These are phyloP conservation scores for Penicillium chermesinum DNA, from an alignment of 495 filamentous ascomycete genomes.

Conservation along the genomic window DNA sequence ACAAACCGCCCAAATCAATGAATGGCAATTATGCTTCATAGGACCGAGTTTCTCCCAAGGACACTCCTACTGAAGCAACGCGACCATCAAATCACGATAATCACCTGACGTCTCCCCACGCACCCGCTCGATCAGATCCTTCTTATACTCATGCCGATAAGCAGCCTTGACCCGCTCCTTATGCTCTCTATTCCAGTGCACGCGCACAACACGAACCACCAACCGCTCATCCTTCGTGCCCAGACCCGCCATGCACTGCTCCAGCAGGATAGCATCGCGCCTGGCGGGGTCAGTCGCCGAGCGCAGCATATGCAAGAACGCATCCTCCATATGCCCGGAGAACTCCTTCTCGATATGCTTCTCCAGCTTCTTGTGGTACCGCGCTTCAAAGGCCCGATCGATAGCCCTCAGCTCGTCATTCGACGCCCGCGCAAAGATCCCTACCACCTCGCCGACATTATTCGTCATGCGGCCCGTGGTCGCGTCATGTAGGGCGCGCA, in stretches of 20 bases:
- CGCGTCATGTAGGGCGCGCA: slow-evolving; percentile 64
- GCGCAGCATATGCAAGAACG: slow-evolving; percentile 72
- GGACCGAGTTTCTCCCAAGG: too few relatives aligned
- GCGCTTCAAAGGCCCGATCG: slow-evolving; percentile 59
- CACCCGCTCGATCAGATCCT: slow-evolving; percentile 59
- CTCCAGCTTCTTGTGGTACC: slow-evolving; percentile 61
- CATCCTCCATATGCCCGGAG: slow-evolving; percentile 86
- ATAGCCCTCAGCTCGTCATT: slow-evolving; percentile 81
- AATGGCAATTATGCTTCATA: too few relatives aligned
- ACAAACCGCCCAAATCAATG: background rate
- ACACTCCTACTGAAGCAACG: slow-evolving; percentile 36
- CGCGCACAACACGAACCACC: slow-evolving; percentile 64
- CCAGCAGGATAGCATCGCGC: slow-evolving; percentile 73
- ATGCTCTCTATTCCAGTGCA: slow-evolving; percentile 73
- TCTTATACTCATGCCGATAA: slow-evolving; percentile 60
- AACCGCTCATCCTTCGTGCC: slow-evolving; percentile 83
- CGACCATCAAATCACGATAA: slow-evolving; percentile 58
- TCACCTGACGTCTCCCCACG: slow-evolving; percentile 82
- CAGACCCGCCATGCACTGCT: slow-evolving; percentile 78
- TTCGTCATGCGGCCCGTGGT: slow-evolving; percentile 51
- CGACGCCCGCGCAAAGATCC: slow-evolving; percentile 65
- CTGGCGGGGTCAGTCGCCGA: slow-evolving; percentile 72
- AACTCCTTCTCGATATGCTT: slow-evolving; percentile 74
- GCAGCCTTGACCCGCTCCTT: slow-evolving; percentile 68
- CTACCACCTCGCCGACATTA: slow-evolving; percentile 70